phyloP scores from a whole-genome alignment of 2,329 filamentous ascomycete species.

The Aspergillus sp. region DNA sequence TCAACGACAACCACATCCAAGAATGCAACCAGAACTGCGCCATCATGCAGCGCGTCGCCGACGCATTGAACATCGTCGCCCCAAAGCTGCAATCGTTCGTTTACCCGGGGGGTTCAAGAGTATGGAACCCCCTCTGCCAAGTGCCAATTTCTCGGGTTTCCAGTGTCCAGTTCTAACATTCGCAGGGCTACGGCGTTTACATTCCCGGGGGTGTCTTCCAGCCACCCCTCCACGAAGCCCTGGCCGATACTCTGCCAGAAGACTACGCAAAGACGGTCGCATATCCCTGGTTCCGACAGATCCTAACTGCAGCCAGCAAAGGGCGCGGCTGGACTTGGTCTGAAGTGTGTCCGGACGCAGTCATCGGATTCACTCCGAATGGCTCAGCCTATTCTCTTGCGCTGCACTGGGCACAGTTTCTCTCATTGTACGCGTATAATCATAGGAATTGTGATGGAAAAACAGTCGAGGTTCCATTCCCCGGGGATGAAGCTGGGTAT shows the following conservation, averaged over 20 bases:
- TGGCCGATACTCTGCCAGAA: conserved; percentile 27
- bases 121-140: no score
- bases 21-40: conserved; percentile 8
- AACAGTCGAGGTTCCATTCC: conserved; percentile 23
- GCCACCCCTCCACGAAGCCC: conserved; percentile 30
- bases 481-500: conserved; percentile 23
- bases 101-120: conserved; percentile 28
- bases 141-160: no score
- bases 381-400: conserved; percentile 30
- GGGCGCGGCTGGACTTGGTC: conserved; percentile 35
- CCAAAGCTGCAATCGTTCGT: conserved; percentile 18
- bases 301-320: conserved; percentile 22
- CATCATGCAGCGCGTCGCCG: conserved; percentile 40
- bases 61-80: conserved; percentile 30
- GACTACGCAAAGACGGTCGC: conserved; percentile 32
- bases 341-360: conserved; percentile 35
- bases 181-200: conserved; percentile 26
- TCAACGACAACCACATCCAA: conserved; percentile 21
- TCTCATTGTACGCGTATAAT: conserved; percentile 30
- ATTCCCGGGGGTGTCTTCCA: conserved; percentile 27
- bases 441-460: conserved; percentile 10
- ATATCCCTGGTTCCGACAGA: conserved; percentile 26
- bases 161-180: no score
- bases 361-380: conserved; percentile 32
- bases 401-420: conserved; percentile 30